Evolutionary conservation across 2,329 filamentous ascomycete genomes (phyloP).

Genomic region (Rutstroemia sp.): DNA sequence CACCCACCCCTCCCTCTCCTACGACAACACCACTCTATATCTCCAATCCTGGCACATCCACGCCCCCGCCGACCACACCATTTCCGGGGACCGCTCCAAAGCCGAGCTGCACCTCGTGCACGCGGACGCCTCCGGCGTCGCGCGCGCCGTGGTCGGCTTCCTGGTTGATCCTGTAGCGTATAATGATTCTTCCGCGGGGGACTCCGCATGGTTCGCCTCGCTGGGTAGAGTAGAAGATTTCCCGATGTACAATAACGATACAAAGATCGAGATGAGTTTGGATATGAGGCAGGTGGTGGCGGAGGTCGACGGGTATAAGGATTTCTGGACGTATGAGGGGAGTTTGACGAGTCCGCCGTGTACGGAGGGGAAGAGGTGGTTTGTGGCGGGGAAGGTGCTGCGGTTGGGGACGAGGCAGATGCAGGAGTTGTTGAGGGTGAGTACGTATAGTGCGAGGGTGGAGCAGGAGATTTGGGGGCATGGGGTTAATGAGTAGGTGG

Average conservation of each 20-base stretch:
- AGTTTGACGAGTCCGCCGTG: slow-evolving; percentile 41
- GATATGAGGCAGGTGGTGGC: slow-evolving; percentile 25
- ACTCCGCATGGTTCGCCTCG: slow-evolving; percentile 30
- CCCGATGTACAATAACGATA: slow-evolving; percentile 24
- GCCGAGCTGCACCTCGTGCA: slow-evolving; percentile 44
- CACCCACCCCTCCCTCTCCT: slow-evolving; percentile 35
- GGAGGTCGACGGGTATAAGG: slow-evolving; percentile 33
- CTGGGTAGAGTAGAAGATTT: slow-evolving; percentile 28
- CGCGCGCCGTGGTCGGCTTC: slow-evolving; percentile 39
- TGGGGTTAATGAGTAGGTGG: background rate
- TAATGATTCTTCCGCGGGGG: slow-evolving; percentile 26
- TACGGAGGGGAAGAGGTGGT: slow-evolving; percentile 40
- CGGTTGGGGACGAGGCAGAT: slow-evolving; percentile 36
- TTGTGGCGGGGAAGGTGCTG: slow-evolving; percentile 35
- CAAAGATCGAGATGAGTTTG: background rate
- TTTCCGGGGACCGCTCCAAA: slow-evolving; percentile 35
- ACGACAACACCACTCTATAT: slow-evolving; percentile 40
- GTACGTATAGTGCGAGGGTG: background rate
- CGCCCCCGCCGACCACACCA: slow-evolving; percentile 41
- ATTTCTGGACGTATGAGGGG: slow-evolving; percentile 43
- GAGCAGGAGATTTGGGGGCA: slow-evolving; percentile 3
- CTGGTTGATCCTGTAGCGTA: slow-evolving; percentile 35
- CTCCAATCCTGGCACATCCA: slow-evolving; percentile 45
- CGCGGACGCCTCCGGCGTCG: slow-evolving; percentile 34
- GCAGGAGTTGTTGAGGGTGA: background rate